Percentiles rank a stretch among this genome's conserved stretches.
These are phyloP conservation scores for Epithele typhae DNA, from an alignment of 768 basidiomycete genomes.

Conservation along the genomic window DNA sequence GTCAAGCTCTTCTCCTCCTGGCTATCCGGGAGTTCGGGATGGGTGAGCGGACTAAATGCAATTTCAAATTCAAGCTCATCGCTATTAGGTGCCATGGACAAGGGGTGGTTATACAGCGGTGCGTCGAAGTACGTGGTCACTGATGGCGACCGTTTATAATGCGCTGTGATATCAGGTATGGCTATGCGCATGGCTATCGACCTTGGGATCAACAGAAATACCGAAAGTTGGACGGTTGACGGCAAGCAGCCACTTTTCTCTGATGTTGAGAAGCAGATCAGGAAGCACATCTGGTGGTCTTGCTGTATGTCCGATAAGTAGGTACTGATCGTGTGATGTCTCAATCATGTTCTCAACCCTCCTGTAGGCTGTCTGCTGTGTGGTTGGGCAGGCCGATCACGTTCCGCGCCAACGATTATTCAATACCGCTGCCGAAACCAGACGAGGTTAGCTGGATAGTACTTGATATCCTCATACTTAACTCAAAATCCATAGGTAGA, in stretches of 20 bases:
- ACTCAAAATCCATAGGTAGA: constrained; percentile 41
- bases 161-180: constrained; percentile 34
- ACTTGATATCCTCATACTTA: background rate
- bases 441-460: constrained; percentile 36
- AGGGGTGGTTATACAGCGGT: constrained; percentile 82
- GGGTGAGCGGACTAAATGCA: constrained; percentile 48
- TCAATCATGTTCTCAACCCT: background rate
- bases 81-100: constrained; percentile 69
- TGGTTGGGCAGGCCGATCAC: constrained; percentile 55
- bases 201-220: constrained; percentile 75
- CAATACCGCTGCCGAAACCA: constrained; percentile 40
- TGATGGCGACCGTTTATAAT: background rate
- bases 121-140: background rate
- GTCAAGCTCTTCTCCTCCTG: constrained; percentile 75
- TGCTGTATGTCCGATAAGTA: constrained; percentile 71
- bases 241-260: constrained; percentile 59
- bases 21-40: constrained; percentile 86
- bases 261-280: constrained; percentile 56
- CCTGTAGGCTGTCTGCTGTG: constrained; percentile 57
- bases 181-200: constrained; percentile 80
- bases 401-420: constrained; percentile 20
- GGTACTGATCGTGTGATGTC: constrained; percentile 14
- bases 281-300: constrained; percentile 79
- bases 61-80: too few relatives aligned
- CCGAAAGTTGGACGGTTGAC: constrained; percentile 63